Evolutionary conservation across 441 rosid species (phyloP), one percentile per base, ranked within the genome.

Genomic region (Macaranga tanarius): DNA sequence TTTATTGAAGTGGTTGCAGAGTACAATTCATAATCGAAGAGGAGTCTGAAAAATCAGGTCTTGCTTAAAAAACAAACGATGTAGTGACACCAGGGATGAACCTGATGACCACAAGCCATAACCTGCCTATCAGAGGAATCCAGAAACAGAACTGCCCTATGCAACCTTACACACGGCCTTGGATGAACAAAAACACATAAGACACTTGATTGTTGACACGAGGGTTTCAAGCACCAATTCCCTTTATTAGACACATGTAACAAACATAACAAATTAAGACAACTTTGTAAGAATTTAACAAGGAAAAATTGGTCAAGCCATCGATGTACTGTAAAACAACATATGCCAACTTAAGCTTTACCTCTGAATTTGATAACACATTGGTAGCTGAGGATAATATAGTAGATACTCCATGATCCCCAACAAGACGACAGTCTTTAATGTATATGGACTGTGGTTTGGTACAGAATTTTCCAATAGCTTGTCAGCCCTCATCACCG

Each of bases 391-490:
- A 89, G 0, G 98, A 86, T 60, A 93, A 58, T 65, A 95, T 83
- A 75, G 89, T 86, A 22, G 96, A 86, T 54, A 93, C 83, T 67
- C 97, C 99, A 69, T 85, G 93, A 79, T 95, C 99, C 48, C 98
- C 95, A 51, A 95, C 83, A 31, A 93, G 97, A n/a, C 93, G 88
- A 67, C 99, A 93, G 81, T 88, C 93, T 85, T 87, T 95, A 77
- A 95, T 87, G 70, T 91, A 88, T 71, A 95, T 70, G 17, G 90
- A 86, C 72, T 86, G 88, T 74, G 93, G 84, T 51, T 79, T 80
- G 48, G 76, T 70, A 85, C 99, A 95, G 1, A 81, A 79, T 75
- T 85, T 82, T 58, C 90, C 99, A 70, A 93, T 79, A 65, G 91
- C 95, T 76, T 88, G 89, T 45, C 93, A 73, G 44, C 95, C 93